These are phyloP conservation scores for Novakomyces olei DNA, from an alignment of 805 yeast species.

Conservation along the genomic window DNA sequence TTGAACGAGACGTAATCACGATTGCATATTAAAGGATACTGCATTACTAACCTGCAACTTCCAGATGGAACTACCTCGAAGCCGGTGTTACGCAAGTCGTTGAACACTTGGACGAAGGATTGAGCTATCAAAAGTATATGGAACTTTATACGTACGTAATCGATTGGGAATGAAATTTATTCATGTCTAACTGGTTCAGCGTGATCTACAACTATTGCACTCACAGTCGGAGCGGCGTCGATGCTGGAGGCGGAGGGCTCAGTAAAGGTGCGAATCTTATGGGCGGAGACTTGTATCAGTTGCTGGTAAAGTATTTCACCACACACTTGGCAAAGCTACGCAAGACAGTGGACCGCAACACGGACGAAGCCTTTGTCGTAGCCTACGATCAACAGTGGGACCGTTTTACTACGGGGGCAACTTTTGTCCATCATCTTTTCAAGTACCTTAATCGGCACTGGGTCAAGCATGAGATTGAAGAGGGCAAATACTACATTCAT, in stretches of 20 bases:
- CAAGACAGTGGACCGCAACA: constrained; percentile 19
- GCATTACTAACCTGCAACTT: too few species aligned
- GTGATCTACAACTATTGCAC: constrained; percentile 12
- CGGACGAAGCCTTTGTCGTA: constrained; percentile 47
- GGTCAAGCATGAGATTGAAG: constrained; percentile 90
- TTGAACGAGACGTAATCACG: too few species aligned
- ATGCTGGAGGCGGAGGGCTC: too few species aligned
- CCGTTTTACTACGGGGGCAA: constrained; percentile 76
- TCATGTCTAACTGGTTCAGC: constrained; percentile 2
- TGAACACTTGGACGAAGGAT: constrained; percentile 17
- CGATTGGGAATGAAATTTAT: background rate
- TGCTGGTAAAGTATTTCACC: constrained; percentile 42
- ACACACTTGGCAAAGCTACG: constrained; percentile 21
- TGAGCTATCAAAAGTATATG: constrained; percentile 17
- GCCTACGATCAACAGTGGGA: constrained; percentile 79
- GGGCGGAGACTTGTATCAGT: constrained; percentile 73
- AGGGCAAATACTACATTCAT: constrained; percentile 70
- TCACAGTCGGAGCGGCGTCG: too few species aligned
- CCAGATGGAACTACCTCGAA: constrained; percentile 20
- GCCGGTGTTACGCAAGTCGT: constrained; percentile 20
- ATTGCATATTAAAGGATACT: too few species aligned
- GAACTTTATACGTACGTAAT: constrained; percentile 14
- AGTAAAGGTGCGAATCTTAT: constrained; percentile 35
- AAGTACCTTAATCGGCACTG: constrained; percentile 93
- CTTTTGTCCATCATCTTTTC: constrained; percentile 74